Conservation (phyloP, 179 eudicot species). For the Nepenthes alata region DNA sequence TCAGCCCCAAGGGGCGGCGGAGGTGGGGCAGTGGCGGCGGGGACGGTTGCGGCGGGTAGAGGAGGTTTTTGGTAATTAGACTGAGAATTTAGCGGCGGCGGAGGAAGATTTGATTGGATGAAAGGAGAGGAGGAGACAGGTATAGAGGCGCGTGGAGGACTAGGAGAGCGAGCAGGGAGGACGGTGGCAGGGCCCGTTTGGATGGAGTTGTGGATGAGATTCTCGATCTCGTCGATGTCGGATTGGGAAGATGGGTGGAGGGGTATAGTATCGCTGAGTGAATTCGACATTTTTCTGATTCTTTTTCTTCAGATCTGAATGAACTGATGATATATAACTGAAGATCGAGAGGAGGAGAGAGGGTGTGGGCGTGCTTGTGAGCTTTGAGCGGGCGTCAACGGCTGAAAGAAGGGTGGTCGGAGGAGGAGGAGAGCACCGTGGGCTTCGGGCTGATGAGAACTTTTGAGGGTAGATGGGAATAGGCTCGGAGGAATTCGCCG, state of each 20-base stretch:
- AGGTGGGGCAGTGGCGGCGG: conserved; percentile 12
- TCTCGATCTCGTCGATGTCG: conserved; percentile 95
- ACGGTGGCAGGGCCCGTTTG: conserved; percentile 38
- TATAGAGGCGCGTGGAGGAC: conserved; percentile 59
- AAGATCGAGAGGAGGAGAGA: too few relatives aligned
- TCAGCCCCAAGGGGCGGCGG: conserved; percentile 10
- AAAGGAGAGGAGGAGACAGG: conserved; percentile 45
- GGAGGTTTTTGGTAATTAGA: conserved; percentile 11
- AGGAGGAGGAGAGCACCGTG: too few relatives aligned
- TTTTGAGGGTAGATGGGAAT: too few relatives aligned
- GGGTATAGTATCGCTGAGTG: conserved; percentile 56
- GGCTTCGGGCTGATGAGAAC: too few relatives aligned
- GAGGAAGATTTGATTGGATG: conserved; percentile 37
- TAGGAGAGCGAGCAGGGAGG: conserved; percentile 50
- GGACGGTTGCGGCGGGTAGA: conserved; percentile 10
- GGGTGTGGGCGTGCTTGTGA: too few relatives aligned
- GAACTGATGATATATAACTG: too few relatives aligned
- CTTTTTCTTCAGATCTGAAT: too few relatives aligned
- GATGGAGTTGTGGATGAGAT: conserved; percentile 50
- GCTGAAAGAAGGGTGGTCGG: too few relatives aligned
- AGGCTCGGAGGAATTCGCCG: too few relatives aligned
- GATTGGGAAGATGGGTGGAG: conserved; percentile 70
- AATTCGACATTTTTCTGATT: conserved; percentile 1
- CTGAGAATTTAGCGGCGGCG: conserved; percentile 15
- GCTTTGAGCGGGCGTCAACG: too few relatives aligned